Base-by-base conservation (phyloP, 306 rosid species). In the Fragaria iinumae region DNA sequence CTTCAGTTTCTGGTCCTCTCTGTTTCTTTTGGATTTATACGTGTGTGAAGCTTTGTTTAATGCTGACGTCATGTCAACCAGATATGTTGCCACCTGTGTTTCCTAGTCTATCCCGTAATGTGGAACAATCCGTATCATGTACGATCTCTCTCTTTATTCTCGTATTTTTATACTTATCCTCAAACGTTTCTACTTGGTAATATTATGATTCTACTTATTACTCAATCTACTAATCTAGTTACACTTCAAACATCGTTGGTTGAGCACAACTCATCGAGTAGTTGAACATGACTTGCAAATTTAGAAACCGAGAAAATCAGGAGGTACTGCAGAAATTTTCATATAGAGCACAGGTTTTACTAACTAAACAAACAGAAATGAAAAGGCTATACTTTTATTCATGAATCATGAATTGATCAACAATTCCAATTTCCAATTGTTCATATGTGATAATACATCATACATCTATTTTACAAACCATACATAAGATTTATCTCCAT, bases 1-100 rank as follows among this genome's bases (percentile, higher is more conserved):
- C 25, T 21, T 69, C 5, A 21, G 77, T 75, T 59, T 60, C 38
- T 60, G 66, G 25, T 74, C 43, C 27, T 21, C 43, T 34, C 12
- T 55, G 6, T 59, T 59, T 59, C 16, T 59, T 3, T 23, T 59
- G 23, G 53, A n/a, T 32, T 63, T 45, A 53, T 59, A 59, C 17
- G 36, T 11, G 36, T 17, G 3, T 1, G n/a, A 3, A n/a, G n/a
- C n/a, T n/a, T n/a, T n/a, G n/a, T 65, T 17, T 36, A 16, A 17
- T 53, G 13, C 23, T 57, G 62, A 69, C 76, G 76, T 57, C 38
- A 45, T 69, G 44, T 69, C 59, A 21, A 27, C 69, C 13, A 29
- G 67, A 20, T 55, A 77, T 11, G n/a, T 45, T 63, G 48, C 78
- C 41, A 27, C 69, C 13, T 43, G 9, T 47, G 8, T 47, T 14